phyloP scores from a whole-genome alignment of 2,329 filamentous ascomycete genomes.

The Colletotrichum zoysiae region DNA sequence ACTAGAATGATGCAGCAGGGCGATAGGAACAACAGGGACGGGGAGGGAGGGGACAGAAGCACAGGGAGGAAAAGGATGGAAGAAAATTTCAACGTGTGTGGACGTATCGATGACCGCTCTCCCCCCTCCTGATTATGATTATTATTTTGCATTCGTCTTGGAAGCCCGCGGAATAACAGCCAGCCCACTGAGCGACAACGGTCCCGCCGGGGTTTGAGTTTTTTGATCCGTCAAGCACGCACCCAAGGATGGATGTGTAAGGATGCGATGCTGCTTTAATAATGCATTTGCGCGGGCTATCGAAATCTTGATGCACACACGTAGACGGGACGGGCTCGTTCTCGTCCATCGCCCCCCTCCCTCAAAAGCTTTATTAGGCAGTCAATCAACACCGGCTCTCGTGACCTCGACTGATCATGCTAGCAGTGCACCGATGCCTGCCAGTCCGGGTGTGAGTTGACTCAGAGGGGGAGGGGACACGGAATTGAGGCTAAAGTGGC shows the following conservation, averaged over 20 bases:
- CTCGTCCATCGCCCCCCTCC: no score
- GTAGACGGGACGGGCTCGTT: background rate
- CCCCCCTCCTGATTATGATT: background rate
- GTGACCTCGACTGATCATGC: background rate
- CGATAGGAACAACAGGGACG: background rate
- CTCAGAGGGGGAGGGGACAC: background rate
- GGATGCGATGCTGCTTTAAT: constrained; percentile 12
- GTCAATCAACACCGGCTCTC: background rate
- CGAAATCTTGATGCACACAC: constrained; percentile 8
- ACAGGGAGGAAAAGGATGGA: constrained; percentile 17
- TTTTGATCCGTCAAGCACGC: constrained; percentile 14
- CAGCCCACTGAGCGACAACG: constrained; percentile 21
- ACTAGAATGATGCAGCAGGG: constrained; percentile 13
- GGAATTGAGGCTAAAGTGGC: background rate
- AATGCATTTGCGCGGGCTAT: constrained; percentile 18
- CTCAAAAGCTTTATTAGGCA: background rate
- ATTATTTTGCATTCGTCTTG: background rate
- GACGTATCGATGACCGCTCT: constrained; percentile 19
- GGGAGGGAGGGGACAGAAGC: background rate
- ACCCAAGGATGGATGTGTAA: constrained; percentile 7
- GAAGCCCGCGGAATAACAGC: constrained; percentile 23
- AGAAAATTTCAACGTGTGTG: constrained; percentile 14
- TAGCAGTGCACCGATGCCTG: constrained; percentile 8
- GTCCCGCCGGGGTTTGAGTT: constrained; percentile 23
- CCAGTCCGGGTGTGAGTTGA: background rate